Evolutionary conservation across 495 filamentous ascomycete species (phyloP), one percentile per base, ranked within the genome.

Genomic region (Podospora anserina): DNA sequence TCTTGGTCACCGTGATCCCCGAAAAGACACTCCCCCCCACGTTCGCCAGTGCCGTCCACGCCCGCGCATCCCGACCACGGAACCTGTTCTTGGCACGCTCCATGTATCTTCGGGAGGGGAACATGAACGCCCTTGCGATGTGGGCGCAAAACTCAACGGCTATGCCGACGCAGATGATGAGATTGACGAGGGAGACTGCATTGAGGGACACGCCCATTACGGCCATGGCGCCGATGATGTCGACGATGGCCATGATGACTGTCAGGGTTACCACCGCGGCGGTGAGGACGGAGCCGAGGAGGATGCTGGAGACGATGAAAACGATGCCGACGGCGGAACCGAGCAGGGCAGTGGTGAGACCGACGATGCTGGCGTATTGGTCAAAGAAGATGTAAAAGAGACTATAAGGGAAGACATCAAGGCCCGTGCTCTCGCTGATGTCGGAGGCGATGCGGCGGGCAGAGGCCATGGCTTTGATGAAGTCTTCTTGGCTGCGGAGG

Each of bases 301-400:
- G 87, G 60, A 90, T 70, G 20, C 89, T 87, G 3, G 92, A 88
- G 64, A 98, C 83, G 32, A 90, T 67, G 67, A 96, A 89, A 69
- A 97, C 94, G 70, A 94, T 90, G 28, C 83, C 91, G 23, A 97
- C 82, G 0, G 92, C 95, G 5, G 90, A 90, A 49, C 92, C 88
- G 65, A 99, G 84, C 7, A 99, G 86, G 0, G 90, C 85, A 5
- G 85, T 88, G 0, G 95, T 92, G 4, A 97, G 85, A 28, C 80
- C 83, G 39, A 95, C 88, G 70, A 99, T 97, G 66, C 87, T 85
- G 2, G 91, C 84, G 77, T 99, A 99, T 76, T 97, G 95, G 80
- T 99, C 94, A 76, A 99, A 98, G 86, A 97, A 99, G 72, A 99
- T 93, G 81, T 99, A 99, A 76, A 95, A 94, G 71, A 97, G 90